Percentiles rank a stretch among this genome's conserved stretches.
These are phyloP conservation scores for Pascua sp. DNA, from an alignment of 1,284 basidiomycete genomes.

Conservation along the genomic window DNA sequence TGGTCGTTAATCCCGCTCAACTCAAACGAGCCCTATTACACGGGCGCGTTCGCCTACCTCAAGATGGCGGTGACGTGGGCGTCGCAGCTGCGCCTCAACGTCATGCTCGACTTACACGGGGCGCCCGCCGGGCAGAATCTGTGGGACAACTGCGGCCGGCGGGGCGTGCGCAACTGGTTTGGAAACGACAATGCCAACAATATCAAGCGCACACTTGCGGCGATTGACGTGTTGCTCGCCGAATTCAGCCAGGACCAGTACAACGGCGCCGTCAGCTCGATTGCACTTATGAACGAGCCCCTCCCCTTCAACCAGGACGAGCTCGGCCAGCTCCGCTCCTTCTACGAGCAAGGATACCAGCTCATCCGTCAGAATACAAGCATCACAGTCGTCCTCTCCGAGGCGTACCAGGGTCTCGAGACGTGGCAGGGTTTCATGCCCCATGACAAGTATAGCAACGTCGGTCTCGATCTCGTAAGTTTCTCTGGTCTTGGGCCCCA, in stretches of 20 bases:
- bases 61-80: conserved; percentile 73
- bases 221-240: conserved; percentile 61
- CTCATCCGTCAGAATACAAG: conserved; percentile 5
- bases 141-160: conserved; percentile 79
- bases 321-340: conserved; percentile 53
- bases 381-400: conserved; percentile 53
- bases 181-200: conserved; percentile 56
- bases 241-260: conserved; percentile 42
- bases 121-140: conserved; percentile 75
- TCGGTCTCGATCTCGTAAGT: conserved; percentile 24
- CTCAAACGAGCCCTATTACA: conserved; percentile 60
- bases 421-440: conserved; percentile 73
- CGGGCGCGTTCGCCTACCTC: conserved; percentile 41
- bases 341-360: conserved; percentile 5
- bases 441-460: conserved; percentile 25
- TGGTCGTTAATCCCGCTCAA: conserved; percentile 44
- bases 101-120: conserved; percentile 67
- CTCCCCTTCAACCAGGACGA: conserved; percentile 1
- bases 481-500: background rate
- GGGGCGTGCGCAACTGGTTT: conserved; percentile 67
- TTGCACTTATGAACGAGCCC: conserved; percentile 13
- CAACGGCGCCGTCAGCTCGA: conserved; percentile 43
- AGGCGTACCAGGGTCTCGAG: conserved; percentile 73
- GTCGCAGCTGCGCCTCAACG: conserved; percentile 66
- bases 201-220: conserved; percentile 64